Base-by-base conservation (phyloP, 768 basidiomycete species). In the Serendipita sp. region DNA sequence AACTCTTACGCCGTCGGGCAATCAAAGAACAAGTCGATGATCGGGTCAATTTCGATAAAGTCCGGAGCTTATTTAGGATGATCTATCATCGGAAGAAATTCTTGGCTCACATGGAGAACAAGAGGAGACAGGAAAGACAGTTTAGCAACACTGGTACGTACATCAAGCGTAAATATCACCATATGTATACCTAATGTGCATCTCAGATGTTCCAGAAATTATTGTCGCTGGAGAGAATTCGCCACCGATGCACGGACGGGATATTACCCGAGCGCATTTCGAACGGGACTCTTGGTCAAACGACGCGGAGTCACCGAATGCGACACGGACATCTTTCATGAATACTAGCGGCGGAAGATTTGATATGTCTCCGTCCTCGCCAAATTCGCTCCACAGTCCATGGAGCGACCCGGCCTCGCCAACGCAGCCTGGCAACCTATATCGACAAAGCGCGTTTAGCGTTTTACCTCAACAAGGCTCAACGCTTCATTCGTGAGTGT, bases 21-120 rank as follows among this genome's bases (percentile, higher is more conserved):
- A 89, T 81, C 36, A 90, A 84, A 70, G 83, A 84, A 67, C 76
- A 89, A 11, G 90, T 97, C 6, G 83, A 82, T 0, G 90, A 91
- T 69, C 78, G 90, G 6, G 87, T 94, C 44, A 88, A 90, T 70
- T 73, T 94, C 48, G 93, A 95, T 73, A 82, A 85, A 60, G 88
- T 94, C 11, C 81, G 84, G 45, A 91, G 90, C 0, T 72, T 92
- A 58, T 74, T 96, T n/a, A 79, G 80, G 64, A 87, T 85, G 63
- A 86, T 91, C 50, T 81, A 84, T 4, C 80, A 80, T 66, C 83
- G 91, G 3, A 79, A 86, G 44, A 78, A 82, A 64, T 91, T 85
- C 74, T 70, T 88, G 48, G 79, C 76, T 1, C 66, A 76, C 64
- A 74, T 78, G 62, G 81, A 83, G 66, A 71, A 77, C 63, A 74